Evolutionary conservation across 768 basidiomycete genomes (phyloP).

Genomic region (Tulasnella sp.): DNA sequence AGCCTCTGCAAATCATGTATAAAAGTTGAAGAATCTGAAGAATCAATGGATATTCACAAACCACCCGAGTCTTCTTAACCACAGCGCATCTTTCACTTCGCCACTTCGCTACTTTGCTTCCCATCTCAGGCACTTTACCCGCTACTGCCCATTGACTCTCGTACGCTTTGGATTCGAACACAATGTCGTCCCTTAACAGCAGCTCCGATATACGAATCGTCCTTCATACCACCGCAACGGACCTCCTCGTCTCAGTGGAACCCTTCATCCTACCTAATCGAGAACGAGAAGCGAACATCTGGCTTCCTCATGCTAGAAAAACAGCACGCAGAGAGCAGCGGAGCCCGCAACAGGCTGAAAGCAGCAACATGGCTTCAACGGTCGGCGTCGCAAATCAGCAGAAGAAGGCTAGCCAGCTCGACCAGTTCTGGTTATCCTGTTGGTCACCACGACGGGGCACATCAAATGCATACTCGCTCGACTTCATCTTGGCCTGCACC

Average conservation of each 20-base stretch:
- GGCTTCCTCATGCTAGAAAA: conserved; percentile 41
- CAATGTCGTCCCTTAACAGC: not conserved
- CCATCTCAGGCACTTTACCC: conserved; percentile 2
- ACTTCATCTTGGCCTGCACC: conserved; percentile 45
- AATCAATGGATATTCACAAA: too few relatives aligned
- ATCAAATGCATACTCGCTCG: conserved; percentile 16
- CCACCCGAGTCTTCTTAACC: too few relatives aligned
- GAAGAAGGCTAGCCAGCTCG: not conserved
- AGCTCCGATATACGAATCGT: not conserved
- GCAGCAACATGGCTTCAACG: too few relatives aligned
- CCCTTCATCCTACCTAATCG: conserved; percentile 26
- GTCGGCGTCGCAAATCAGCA: too few relatives aligned
- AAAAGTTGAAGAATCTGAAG: too few relatives aligned
- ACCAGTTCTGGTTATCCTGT: conserved; percentile 6
- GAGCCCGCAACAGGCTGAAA: conserved; percentile 8
- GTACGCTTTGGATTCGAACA: not conserved
- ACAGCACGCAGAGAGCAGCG: conserved; percentile 25
- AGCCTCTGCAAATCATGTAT: too few relatives aligned
- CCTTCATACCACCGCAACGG: conserved; percentile 31
- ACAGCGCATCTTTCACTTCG: not conserved
- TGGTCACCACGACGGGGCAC: conserved; percentile 1
- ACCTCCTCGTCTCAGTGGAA: conserved; percentile 34
- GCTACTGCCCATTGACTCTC: not conserved
- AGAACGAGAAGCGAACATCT: conserved; percentile 38
- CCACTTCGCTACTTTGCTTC: not conserved